These are phyloP conservation scores for Yamadazyma sp. DNA, from an alignment of 805 yeast species.

Conservation along the genomic window DNA sequence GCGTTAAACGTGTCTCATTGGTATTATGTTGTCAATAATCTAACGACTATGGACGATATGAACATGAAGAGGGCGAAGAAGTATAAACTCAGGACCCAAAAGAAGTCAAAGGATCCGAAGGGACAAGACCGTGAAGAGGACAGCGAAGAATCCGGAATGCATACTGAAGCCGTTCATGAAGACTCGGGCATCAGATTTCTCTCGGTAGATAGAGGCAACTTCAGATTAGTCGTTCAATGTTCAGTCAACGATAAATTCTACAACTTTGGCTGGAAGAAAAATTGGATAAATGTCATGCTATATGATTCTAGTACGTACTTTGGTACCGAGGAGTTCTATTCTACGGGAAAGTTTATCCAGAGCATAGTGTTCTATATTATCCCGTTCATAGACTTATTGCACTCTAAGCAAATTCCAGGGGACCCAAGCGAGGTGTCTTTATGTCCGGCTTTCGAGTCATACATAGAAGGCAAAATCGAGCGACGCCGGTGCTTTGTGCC, in stretches of 20 bases:
- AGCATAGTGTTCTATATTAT: conserved; percentile 17
- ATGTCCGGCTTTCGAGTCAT: conserved; percentile 12
- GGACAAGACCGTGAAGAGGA: background rate
- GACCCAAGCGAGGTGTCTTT: conserved; percentile 7
- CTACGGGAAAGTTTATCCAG: conserved; percentile 15
- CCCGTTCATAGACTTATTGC: conserved; percentile 25
- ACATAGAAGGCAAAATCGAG: conserved; percentile 17
- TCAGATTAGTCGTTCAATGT: conserved; percentile 38
- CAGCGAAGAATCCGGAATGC: background rate
- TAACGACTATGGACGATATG: conserved; percentile 62
- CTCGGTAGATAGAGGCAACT: conserved; percentile 10
- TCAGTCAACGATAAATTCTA: conserved; percentile 33
- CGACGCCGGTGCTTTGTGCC: conserved; percentile 19
- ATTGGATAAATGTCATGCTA: conserved; percentile 35
- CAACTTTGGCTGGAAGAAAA: conserved; percentile 35
- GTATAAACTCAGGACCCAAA: conserved; percentile 3
- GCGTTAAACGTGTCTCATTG: conserved; percentile 45
- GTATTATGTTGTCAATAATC: conserved; percentile 45
- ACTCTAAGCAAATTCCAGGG: background rate
- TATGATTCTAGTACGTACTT: conserved; percentile 10
- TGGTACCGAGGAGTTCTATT: conserved; percentile 10
- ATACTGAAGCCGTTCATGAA: background rate
- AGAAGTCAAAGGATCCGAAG: background rate
- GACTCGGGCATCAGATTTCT: conserved; percentile 10
- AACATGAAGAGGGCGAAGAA: conserved; percentile 33